Evolutionary conservation across 495 filamentous ascomycete species (phyloP).

Genomic region (Xylaria telfairii): DNA sequence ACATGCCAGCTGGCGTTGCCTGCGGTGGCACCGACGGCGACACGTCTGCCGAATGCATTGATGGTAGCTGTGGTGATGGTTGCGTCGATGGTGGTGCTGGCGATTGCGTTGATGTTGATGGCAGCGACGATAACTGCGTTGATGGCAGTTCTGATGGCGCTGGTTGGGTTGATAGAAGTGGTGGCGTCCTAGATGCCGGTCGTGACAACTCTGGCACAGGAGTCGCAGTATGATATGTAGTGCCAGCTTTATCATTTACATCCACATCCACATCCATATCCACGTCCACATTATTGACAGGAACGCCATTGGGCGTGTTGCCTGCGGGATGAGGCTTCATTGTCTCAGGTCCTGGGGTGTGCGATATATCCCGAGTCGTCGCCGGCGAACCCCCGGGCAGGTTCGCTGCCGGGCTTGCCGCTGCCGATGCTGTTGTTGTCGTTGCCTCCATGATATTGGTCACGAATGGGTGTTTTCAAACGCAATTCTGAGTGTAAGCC

Average conservation of each 20-base stretch:
- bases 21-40: background rate
- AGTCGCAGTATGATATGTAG: background rate
- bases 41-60: background rate
- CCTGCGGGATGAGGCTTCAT: background rate
- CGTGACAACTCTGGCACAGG: background rate
- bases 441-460: slow-evolving; percentile 6
- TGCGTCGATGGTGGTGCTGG: background rate
- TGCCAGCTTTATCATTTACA: background rate
- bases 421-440: background rate
- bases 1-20: background rate
- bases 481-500: background rate
- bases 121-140: background rate
- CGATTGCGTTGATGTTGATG: too few relatives aligned
- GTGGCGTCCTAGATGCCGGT: slow-evolving; percentile 45
- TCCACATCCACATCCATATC: background rate
- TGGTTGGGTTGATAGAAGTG: background rate
- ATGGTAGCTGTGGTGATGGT: background rate
- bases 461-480: background rate
- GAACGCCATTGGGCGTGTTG: background rate
- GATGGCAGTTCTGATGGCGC: background rate
- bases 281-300: background rate
- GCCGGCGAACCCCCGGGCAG: background rate
- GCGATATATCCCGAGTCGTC: background rate
- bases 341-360: background rate
- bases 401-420: background rate